Base-by-base conservation (phyloP, 306 rosid genomes). In the Cyamopsis tetragonoloba region DNA sequence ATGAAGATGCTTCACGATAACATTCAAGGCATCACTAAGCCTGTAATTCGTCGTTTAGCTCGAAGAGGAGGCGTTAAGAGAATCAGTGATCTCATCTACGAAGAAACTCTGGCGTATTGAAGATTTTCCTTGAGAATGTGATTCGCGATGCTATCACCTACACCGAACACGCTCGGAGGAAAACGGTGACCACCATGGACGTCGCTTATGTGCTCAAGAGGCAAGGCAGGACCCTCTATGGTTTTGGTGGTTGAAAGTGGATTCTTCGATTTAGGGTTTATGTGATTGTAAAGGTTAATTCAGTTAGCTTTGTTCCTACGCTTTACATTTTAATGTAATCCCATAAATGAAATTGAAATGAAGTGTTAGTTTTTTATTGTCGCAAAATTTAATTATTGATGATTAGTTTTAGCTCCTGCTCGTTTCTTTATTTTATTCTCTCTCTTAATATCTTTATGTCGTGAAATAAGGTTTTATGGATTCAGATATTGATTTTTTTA, bases 141-240 rank as follows among this genome's bases (percentile, higher is more conserved):
- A 78, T 78, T 43, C 71, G 82, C 0, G 82, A 78, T 3, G 82
- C 75, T 0, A 79, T 78, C 1, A 78, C 82, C 13, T 78, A 80
- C 57, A 80, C 81, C 0, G 81, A 80, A 43, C 84, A 81, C 3
- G 85, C 85, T 1, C 44, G 85, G 65, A 74, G 86, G 49, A 82
- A 82, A 72, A 82, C 83, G 0, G 86, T 82, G n/a, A 82, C 86
- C 0, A 81, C 86, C 9, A 82, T 82, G 86, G 86, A 83, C 1
- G 81, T 77, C 10, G 84, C 73, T 1, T 82, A 79, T 1, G 84
- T 81, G 0, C 81, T 79, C 44, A 79, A 79, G 64, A 75, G 84
- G 62, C 87, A 82, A 17, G 82, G 85, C 5, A 55, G 85, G 74
- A 77, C 82, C 11, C 66, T 80, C 7, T 80, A 81, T 4, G 86